Evolutionary conservation across 768 basidiomycete species (phyloP), one percentile per base, ranked within the genome.

Genomic region (Pleurotus salmoneostramineus): DNA sequence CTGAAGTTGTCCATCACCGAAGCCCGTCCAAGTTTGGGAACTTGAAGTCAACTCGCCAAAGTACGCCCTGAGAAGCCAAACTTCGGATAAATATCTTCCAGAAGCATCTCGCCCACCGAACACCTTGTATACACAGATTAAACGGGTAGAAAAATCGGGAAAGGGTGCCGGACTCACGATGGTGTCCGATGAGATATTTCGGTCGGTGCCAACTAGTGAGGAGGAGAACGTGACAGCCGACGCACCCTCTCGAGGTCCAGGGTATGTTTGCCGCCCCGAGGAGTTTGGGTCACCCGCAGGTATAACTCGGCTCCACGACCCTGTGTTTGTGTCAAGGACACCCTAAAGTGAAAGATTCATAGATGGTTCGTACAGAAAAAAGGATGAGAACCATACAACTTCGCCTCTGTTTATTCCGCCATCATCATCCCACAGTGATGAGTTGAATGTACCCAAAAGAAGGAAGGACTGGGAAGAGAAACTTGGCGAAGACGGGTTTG

Each of bases 41-140:
- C 83, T 78, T n/a, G 78, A 61, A n/a, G 80, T 79, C 56, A 89
- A 65, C 34, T 77, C 69, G n/a, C 77, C 86, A 60, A 79, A 77
- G 69, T 92, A 93, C 3, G 88, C 81, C 55, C 91, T 77, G 60
- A 93, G 75, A 6, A 93, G 68, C 91, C 91, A 93, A 8, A 93
- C 65, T 57, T 93, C 91, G 42, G 83, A 80, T 3, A 91, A 75
- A 65, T 89, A 85, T 27, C 74, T 81, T 11, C 91, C 91, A 56
- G 73, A 67, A 45, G 76, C 73, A 66, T 91, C 89, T 62, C 80
- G 80, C 42, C 91, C 91, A 35, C 91, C 91, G 61, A 91, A 93
- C 7, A 93, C 69, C 79, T 80, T 60, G 14, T 31, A 60, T 56
- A 43, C 51, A 14, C 17, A 44, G 43, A 56, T 35, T 27, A 57